Evolutionary conservation across 495 filamentous ascomycete species (phyloP).

Genomic region (Oleoguttula mirabilis): DNA sequence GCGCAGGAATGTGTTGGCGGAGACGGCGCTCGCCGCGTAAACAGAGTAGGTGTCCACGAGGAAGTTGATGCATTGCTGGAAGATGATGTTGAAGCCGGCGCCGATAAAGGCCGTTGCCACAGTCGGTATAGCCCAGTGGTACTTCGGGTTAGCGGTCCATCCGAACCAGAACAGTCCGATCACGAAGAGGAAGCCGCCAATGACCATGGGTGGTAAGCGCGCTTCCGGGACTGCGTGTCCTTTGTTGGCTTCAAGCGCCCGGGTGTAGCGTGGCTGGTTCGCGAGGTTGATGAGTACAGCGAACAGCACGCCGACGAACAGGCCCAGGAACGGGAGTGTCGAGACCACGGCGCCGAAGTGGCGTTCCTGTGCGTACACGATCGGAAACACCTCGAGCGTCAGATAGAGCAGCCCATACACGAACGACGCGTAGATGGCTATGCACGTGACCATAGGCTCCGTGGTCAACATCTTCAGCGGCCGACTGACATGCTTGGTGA

Average conservation of each 20-base stretch:
- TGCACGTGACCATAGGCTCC: conserved; percentile 20
- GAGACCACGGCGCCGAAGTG: conserved; percentile 31
- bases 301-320: conserved; percentile 34
- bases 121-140: conserved; percentile 26
- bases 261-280: conserved; percentile 22
- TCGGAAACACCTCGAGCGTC: conserved; percentile 40
- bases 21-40: conserved; percentile 20
- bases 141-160: conserved; percentile 25
- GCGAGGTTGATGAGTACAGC: conserved; percentile 21
- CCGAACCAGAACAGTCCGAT: conserved; percentile 28
- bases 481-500: conserved; percentile 16
- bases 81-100: conserved; percentile 22
- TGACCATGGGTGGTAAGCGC: conserved; percentile 28
- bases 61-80: conserved; percentile 24
- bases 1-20: conserved; percentile 23
- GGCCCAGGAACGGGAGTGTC: conserved; percentile 41
- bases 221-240: conserved; percentile 27
- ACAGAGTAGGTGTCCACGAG: conserved; percentile 21
- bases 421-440: conserved; percentile 23
- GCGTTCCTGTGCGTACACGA: conserved; percentile 41
- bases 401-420: conserved; percentile 29
- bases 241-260: conserved; percentile 12
- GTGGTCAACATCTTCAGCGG: conserved; percentile 21
- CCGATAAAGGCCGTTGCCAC: conserved; percentile 19
- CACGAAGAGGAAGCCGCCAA: conserved; percentile 24